These are phyloP conservation scores for Tetrahymena borealis DNA, from an alignment of 73 alveolate genomes.

Conservation along the genomic window DNA sequence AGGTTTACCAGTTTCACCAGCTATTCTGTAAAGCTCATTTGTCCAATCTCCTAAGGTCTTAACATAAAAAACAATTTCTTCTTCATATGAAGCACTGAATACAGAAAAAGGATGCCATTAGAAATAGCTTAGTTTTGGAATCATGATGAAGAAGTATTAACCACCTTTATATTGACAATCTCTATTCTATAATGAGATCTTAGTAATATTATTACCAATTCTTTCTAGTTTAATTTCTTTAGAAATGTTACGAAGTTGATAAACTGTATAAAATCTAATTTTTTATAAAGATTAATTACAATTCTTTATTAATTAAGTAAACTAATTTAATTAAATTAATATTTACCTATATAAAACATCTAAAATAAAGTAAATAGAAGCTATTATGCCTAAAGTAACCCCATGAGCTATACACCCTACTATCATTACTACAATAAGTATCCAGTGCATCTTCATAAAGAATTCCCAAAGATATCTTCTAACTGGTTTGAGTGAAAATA, in stretches of 20 bases:
- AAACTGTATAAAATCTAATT: not conserved
- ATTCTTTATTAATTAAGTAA: not conserved
- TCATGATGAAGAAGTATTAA: not conserved
- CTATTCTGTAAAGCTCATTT: not conserved
- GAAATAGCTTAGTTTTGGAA: not conserved
- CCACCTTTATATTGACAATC: not conserved
- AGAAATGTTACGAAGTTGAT: not conserved
- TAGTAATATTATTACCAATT: not conserved
- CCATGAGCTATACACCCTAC: not conserved
- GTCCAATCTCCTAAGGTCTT: not conserved
- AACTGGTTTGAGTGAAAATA: not conserved
- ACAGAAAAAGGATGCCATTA: not conserved
- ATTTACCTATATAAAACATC: not conserved
- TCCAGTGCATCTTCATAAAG: not conserved
- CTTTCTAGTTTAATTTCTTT: not conserved
- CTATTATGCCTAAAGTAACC: not conserved
- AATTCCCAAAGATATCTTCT: not conserved
- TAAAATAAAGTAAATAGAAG: not conserved
- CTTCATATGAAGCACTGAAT: not conserved
- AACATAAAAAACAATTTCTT: not conserved
- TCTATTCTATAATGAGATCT: not conserved
- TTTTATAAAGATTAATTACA: not conserved
- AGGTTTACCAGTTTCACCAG: not conserved
- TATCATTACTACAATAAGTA: not conserved
- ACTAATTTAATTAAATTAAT: not conserved